Conservation (phyloP, 73 alveolate species). For the Stentor roeselii region DNA sequence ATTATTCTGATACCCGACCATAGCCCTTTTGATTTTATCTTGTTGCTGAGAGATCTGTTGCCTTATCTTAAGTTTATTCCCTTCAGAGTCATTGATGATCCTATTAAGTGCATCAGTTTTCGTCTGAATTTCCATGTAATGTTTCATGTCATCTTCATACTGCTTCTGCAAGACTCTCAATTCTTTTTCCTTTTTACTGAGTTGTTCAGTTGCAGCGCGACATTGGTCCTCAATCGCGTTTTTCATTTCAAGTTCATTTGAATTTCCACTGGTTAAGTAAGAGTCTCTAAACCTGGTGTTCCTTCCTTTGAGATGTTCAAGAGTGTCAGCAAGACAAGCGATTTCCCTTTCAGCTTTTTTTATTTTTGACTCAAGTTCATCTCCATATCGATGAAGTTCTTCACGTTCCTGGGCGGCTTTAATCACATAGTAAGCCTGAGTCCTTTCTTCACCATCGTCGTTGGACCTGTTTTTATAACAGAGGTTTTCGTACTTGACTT, state of each 20-base stretch:
- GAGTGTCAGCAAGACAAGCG: constrained; percentile 82
- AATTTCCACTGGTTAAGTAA: constrained; percentile 62
- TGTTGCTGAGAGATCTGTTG: background rate
- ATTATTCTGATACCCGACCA: background rate
- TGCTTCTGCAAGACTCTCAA: constrained; percentile 62
- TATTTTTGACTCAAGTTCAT: constrained; percentile 96
- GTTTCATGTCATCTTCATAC: constrained; percentile 67
- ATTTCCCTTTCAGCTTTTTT: constrained; percentile 93
- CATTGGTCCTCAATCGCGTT: constrained; percentile 74
- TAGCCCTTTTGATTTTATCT: constrained; percentile 13
- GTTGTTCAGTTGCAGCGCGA: constrained; percentile 86
- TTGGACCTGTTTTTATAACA: constrained; percentile 77
- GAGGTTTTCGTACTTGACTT: constrained; percentile 79
- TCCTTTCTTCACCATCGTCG: constrained; percentile 92
- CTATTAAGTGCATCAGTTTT: constrained; percentile 46
- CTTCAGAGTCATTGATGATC: background rate
- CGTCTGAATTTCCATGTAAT: constrained; percentile 68
- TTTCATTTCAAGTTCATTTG: constrained; percentile 64
- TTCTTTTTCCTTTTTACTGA: constrained; percentile 77
- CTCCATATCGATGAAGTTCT: constrained; percentile 96
- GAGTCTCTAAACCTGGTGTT: constrained; percentile 71
- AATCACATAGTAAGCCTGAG: constrained; percentile 96
- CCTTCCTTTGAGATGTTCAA: constrained; percentile 82
- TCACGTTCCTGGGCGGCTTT: constrained; percentile 98
- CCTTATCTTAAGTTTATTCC: background rate